Evolutionary conservation across 371 early-diverging fungal species (phyloP), one percentile per base, ranked within the genome.

Genomic region (Rhizopus sp.): DNA sequence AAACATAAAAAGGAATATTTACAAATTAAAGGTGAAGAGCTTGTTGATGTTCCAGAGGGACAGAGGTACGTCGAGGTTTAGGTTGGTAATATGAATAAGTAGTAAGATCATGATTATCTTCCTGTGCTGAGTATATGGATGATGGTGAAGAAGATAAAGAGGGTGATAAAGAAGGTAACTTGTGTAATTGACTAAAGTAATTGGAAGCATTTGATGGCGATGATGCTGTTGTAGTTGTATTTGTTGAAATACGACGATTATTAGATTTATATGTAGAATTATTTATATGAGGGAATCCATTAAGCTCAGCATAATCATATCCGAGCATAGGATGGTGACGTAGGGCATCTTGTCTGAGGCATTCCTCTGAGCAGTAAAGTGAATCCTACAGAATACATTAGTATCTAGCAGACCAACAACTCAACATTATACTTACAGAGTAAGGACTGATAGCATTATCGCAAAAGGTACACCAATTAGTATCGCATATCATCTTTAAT

Each of bases 361-460:
- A 70, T 44, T 67, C 66, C 55, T 70, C 70, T 46, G 63, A 63
- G 16, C 70, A 70, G 50, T 70, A 70, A 7, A 70, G 50, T 13
- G 70, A 66, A 41, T 70, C 60, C 46, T 46, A 46, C 9, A 13
- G 6, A 6, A 3, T 13, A 7, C n/a, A n/a, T 42, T 3, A 42
- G 2, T 42, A 7, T 42, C n/a, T 42, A 8, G 23, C 23, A 23
- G 23, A 23, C 1, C 2, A 23, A 23, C 0, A 23, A 23, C 23
- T 23, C 23, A 2, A 23, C 23, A 23, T 37, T 37, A 7, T 7
- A 46, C 46, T 29, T 46, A 46, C 60, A 46, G 46, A 63, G 12
- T 46, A 46, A 46, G 62, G 63, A 42, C 45, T 59, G 50, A 68
- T 55, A n/a, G 68, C 62, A 46, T 60, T 68, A 44, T 68, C 68